Conservation (phyloP, 2,329 filamentous ascomycete species). For the Immersiporthe knoxdaviesiana region DNA sequence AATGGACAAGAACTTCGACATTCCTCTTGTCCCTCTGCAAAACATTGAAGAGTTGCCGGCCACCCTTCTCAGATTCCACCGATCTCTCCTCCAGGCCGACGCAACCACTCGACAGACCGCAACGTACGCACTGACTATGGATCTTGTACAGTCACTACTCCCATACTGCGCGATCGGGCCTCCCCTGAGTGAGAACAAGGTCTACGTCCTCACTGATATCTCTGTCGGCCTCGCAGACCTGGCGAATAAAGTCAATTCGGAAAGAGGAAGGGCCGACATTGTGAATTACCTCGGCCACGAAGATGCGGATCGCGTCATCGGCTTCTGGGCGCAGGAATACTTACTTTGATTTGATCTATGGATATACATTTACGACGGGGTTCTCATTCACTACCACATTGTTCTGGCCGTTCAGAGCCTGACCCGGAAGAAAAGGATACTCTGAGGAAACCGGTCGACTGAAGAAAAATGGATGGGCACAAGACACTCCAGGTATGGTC, state of each 20-base stretch:
- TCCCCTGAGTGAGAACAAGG: slow-evolving; percentile 36
- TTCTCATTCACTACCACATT: background rate
- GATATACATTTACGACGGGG: background rate
- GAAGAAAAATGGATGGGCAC: background rate
- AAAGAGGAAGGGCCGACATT: slow-evolving; percentile 33
- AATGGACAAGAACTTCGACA: slow-evolving; percentile 36
- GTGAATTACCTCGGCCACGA: slow-evolving; percentile 35
- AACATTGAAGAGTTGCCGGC: slow-evolving; percentile 41
- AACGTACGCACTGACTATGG: background rate
- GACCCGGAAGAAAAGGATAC: background rate
- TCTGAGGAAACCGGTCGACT: no score
- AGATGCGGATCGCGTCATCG: slow-evolving; percentile 33
- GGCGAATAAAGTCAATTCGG: slow-evolving; percentile 33
- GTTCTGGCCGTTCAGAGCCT: background rate
- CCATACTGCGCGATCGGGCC: slow-evolving; percentile 39
- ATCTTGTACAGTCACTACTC: slow-evolving; percentile 36
- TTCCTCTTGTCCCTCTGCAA: slow-evolving; percentile 50
- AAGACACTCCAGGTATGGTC: background rate
- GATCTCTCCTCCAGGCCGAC: slow-evolving; percentile 40
- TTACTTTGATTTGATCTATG: slow-evolving; percentile 6
- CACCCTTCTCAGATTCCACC: slow-evolving; percentile 43
- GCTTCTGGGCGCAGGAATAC: slow-evolving; percentile 31
- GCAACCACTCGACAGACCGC: slow-evolving; percentile 25
- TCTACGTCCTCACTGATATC: slow-evolving; percentile 40
- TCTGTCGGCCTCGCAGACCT: slow-evolving; percentile 39